A percentile compares a stretch with the other conserved stretches of the same genome.
Evolutionary conservation across 2,329 filamentous ascomycete species (phyloP).

Genomic region (Capronia epimyces): DNA sequence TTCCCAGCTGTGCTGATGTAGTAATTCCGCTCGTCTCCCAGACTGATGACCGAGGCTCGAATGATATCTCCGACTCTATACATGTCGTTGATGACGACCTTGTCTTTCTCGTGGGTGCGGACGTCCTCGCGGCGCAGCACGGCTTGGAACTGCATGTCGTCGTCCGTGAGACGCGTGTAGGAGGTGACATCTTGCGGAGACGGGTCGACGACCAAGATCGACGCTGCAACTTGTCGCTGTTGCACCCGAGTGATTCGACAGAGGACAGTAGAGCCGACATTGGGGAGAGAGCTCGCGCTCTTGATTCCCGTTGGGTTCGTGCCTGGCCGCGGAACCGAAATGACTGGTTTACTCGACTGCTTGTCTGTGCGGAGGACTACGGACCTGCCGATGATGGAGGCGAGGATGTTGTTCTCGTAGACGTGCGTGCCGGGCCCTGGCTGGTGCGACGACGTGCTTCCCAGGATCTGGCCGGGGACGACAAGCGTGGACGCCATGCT

Average conservation of each 20-base stretch:
- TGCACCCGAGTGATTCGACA: conserved; percentile 80
- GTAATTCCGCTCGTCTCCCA: conserved; percentile 92
- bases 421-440: conserved; percentile 82
- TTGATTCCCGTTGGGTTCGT: conserved; percentile 47
- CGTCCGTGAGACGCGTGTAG: conserved; percentile 44
- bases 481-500: conserved; percentile 11
- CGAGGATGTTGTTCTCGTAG: conserved; percentile 66
- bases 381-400: conserved; percentile 74
- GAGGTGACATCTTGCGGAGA: conserved; percentile 16
- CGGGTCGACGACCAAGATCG: conserved; percentile 73
- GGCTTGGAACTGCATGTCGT: conserved; percentile 68
- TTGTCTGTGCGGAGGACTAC: conserved; percentile 45
- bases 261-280: conserved; percentile 73
- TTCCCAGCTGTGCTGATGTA: conserved; percentile 91
- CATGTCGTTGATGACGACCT: conserved; percentile 81
- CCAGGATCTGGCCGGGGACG: conserved; percentile 71
- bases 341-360: conserved; percentile 34
- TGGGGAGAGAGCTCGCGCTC: conserved; percentile 47
- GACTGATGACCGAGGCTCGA: conserved; percentile 75
- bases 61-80: conserved; percentile 93
- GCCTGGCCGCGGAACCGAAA: conserved; percentile 32
- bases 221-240: conserved; percentile 75
- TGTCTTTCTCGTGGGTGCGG: conserved; percentile 90
- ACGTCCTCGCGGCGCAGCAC: conserved; percentile 86
- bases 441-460: conserved; percentile 58